Conservation (phyloP, 2,329 filamentous ascomycete species). For the Albophoma yamanashiensis region DNA sequence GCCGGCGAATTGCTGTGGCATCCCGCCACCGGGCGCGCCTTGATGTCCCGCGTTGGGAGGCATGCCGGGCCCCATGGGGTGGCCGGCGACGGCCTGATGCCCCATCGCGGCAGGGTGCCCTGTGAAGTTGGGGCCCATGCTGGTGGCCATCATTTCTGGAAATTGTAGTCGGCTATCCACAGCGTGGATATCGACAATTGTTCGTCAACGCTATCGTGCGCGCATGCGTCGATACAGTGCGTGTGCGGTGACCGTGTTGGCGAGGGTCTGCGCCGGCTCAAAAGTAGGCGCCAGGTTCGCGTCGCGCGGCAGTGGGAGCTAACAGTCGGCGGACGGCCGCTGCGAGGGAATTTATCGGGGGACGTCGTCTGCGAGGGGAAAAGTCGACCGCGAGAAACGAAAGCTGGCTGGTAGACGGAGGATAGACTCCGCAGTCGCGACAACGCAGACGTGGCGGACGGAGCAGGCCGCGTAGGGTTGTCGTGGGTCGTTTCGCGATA, state of each 20-base stretch:
- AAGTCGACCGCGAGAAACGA: background rate
- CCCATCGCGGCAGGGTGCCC: slow-evolving; percentile 63
- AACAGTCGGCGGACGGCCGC: slow-evolving; percentile 6
- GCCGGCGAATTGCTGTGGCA: slow-evolving; percentile 55
- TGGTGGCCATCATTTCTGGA: slow-evolving; percentile 55
- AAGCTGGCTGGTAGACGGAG: background rate
- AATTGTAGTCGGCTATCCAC: slow-evolving; percentile 41
- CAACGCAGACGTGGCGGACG: background rate
- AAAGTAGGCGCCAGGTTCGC: background rate
- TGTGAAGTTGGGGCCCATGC: slow-evolving; percentile 51
- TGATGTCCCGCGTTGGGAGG: slow-evolving; percentile 60
- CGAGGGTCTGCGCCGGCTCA: background rate
- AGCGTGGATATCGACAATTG: slow-evolving; percentile 46
- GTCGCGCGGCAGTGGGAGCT: background rate
- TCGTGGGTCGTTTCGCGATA: slow-evolving; percentile 5
- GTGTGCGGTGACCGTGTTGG: background rate
- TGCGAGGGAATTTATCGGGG: slow-evolving; percentile 6
- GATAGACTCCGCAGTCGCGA: background rate
- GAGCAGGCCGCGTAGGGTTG: background rate
- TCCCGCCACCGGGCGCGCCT: slow-evolving; percentile 52
- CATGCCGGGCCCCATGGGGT: slow-evolving; percentile 53
- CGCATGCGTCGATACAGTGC: slow-evolving; percentile 21
- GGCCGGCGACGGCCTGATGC: slow-evolving; percentile 57
- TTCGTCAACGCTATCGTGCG: slow-evolving; percentile 35
- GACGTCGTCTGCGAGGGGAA: background rate